These are phyloP conservation scores for Cordia subcordata DNA, from an alignment of 257 asterid species.

Conservation along the genomic window DNA sequence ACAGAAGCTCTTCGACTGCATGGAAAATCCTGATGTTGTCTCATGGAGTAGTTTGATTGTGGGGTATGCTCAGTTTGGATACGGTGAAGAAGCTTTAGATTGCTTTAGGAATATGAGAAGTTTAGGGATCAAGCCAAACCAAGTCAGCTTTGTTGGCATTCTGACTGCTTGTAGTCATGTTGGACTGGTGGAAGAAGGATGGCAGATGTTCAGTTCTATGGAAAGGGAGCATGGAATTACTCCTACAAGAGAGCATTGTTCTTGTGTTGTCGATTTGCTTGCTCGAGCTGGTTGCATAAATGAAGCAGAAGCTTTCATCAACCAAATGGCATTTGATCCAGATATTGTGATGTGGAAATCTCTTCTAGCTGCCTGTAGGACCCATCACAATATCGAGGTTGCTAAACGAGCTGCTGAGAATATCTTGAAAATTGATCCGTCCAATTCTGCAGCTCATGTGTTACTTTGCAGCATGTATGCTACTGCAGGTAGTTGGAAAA, in stretches of 20 bases:
- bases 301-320: slow-evolving; percentile 59
- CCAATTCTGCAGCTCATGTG: slow-evolving; percentile 53
- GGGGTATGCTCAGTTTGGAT: slow-evolving; percentile 70
- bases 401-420: slow-evolving; percentile 61
- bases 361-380: slow-evolving; percentile 60
- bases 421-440: slow-evolving; percentile 52
- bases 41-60: slow-evolving; percentile 72
- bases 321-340: slow-evolving; percentile 33
- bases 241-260: slow-evolving; percentile 62
- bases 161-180: slow-evolving; percentile 77
- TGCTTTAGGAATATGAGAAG: slow-evolving; percentile 49
- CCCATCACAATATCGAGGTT: slow-evolving; percentile 42
- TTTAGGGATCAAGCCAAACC: slow-evolving; percentile 52
- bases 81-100: slow-evolving; percentile 51
- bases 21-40: slow-evolving; percentile 39
- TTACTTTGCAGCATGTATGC: slow-evolving; percentile 58
- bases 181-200: slow-evolving; percentile 74
- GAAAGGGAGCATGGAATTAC: slow-evolving; percentile 42
- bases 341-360: slow-evolving; percentile 70
- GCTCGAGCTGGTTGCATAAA: slow-evolving; percentile 55
- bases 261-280: slow-evolving; percentile 69
- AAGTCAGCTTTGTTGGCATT: slow-evolving; percentile 68
- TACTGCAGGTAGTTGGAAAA: slow-evolving; percentile 56
- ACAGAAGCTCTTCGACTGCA: slow-evolving; percentile 43
- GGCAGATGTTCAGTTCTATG: slow-evolving; percentile 51